These are phyloP conservation scores for Hypoxylon cercidicola DNA, from an alignment of 495 filamentous ascomycete genomes.

Conservation along the genomic window DNA sequence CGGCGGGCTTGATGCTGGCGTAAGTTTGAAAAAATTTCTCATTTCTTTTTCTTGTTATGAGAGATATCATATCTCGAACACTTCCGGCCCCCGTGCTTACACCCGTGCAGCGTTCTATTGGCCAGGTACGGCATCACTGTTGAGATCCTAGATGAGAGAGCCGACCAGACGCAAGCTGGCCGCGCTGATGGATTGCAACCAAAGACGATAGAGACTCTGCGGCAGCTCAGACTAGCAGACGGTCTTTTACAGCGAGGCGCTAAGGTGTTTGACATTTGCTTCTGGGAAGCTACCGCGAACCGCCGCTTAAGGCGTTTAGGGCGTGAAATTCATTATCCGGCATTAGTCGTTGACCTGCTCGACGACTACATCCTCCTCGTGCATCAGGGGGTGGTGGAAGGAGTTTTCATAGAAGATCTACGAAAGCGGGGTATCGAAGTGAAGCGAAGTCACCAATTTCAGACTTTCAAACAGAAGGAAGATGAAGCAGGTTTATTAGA, in stretches of 20 bases:
- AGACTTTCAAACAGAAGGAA: conserved; percentile 54
- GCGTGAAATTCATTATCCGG: conserved; percentile 58
- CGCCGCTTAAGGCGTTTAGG: conserved; percentile 38
- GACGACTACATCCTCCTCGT: conserved; percentile 78
- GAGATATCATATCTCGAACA: background rate
- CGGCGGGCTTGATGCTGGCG: conserved; percentile 76
- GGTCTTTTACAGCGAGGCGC: conserved; percentile 69
- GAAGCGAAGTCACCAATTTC: conserved; percentile 65
- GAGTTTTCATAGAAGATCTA: conserved; percentile 72
- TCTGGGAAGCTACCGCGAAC: conserved; percentile 73
- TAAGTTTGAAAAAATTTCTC: conserved; percentile 44
- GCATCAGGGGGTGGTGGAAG: conserved; percentile 80
- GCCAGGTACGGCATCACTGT: conserved; percentile 71
- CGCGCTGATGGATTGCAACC: conserved; percentile 77
- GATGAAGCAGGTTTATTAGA: conserved; percentile 52
- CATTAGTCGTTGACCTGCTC: conserved; percentile 68
- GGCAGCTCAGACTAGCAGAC: conserved; percentile 74
- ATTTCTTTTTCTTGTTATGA: conserved; percentile 12
- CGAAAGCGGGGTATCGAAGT: conserved; percentile 66
- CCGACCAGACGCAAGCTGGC: conserved; percentile 69
- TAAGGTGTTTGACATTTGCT: conserved; percentile 75
- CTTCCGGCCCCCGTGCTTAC: conserved; percentile 20
- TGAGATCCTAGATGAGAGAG: conserved; percentile 70
- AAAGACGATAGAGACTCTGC: conserved; percentile 72
- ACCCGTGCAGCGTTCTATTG: conserved; percentile 64